Percentiles rank a stretch among this genome's conserved stretches.
phyloP scores from a whole-genome alignment of 2,329 filamentous ascomycete genomes.

The Coleophoma eucalyptorum region DNA sequence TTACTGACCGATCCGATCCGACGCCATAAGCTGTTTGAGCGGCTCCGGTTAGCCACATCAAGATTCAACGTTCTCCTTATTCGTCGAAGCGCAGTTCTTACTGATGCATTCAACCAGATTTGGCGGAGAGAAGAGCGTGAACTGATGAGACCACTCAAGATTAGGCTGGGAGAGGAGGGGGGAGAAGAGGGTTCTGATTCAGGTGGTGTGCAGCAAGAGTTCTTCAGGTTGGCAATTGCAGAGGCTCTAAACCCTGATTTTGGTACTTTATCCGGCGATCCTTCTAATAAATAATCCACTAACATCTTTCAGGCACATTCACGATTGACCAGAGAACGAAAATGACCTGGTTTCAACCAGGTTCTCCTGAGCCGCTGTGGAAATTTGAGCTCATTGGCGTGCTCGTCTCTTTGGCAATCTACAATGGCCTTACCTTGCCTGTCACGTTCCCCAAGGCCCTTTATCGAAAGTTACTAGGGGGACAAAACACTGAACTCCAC shows the following conservation, averaged over 20 bases:
- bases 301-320: constrained; percentile 55
- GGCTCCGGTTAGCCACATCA: constrained; percentile 62
- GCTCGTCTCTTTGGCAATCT: constrained; percentile 84
- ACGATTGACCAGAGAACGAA: constrained; percentile 70
- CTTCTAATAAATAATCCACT: background rate
- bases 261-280: constrained; percentile 38
- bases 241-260: constrained; percentile 76
- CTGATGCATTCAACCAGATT: constrained; percentile 79
- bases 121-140: constrained; percentile 84
- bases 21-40: constrained; percentile 56
- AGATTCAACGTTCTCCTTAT: constrained; percentile 71
- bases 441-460: constrained; percentile 83
- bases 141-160: constrained; percentile 79
- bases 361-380: constrained; percentile 77
- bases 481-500: constrained; percentile 65
- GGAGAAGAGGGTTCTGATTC: constrained; percentile 91
- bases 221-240: constrained; percentile 80
- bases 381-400: constrained; percentile 88
- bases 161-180: constrained; percentile 76
- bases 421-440: constrained; percentile 88
- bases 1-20: constrained; percentile 54
- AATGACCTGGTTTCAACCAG: constrained; percentile 85
- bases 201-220: constrained; percentile 94
- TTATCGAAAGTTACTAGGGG: constrained; percentile 73
- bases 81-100: constrained; percentile 61